phyloP scores from a whole-genome alignment of 2,329 filamentous ascomycete genomes.

The Colletotrichum plurivorum region DNA sequence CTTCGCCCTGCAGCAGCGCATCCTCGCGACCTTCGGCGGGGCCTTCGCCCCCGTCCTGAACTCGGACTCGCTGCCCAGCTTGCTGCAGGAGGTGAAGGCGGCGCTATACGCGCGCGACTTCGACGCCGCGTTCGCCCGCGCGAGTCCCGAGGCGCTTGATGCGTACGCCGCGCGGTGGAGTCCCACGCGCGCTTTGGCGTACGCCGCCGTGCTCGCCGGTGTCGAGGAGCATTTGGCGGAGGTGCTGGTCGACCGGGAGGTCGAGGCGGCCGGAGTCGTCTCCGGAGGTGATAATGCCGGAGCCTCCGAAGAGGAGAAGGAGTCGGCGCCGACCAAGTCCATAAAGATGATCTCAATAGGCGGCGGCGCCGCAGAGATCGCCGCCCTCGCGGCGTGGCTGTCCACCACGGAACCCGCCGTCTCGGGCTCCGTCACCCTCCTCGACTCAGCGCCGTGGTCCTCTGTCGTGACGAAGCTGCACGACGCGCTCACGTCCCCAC shows the following conservation, averaged over 20 bases:
- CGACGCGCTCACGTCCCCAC: constrained; percentile 66
- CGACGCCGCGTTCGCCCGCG: constrained; percentile 78
- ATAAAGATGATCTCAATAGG: constrained; percentile 65
- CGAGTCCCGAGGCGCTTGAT: constrained; percentile 70
- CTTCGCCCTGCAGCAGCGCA: constrained; percentile 68
- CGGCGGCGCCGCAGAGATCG: constrained; percentile 74
- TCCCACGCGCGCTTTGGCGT: constrained; percentile 86
- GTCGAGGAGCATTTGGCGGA: constrained; percentile 52
- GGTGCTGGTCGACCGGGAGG: neutral
- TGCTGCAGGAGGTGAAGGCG: constrained; percentile 86
- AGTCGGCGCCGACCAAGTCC: constrained; percentile 1
- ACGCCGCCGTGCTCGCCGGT: constrained; percentile 70
- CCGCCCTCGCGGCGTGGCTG: constrained; percentile 64
- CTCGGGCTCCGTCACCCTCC: constrained; percentile 67
- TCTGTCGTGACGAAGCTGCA: constrained; percentile 72
- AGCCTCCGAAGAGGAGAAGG: neutral
- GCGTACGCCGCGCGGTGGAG: constrained; percentile 95
- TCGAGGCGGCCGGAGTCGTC: neutral
- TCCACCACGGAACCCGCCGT: constrained; percentile 40
- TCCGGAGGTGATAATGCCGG: neutral
- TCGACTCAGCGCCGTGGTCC: constrained; percentile 88
- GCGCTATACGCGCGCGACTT: constrained; percentile 92
- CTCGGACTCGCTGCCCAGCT: constrained; percentile 61
- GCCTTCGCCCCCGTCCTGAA: constrained; percentile 70
- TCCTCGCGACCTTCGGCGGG: constrained; percentile 80